Percentiles rank a stretch among this genome's conserved stretches.
Conservation (phyloP, 257 asterid genomes). For the Przewalskia tangutica region DNA sequence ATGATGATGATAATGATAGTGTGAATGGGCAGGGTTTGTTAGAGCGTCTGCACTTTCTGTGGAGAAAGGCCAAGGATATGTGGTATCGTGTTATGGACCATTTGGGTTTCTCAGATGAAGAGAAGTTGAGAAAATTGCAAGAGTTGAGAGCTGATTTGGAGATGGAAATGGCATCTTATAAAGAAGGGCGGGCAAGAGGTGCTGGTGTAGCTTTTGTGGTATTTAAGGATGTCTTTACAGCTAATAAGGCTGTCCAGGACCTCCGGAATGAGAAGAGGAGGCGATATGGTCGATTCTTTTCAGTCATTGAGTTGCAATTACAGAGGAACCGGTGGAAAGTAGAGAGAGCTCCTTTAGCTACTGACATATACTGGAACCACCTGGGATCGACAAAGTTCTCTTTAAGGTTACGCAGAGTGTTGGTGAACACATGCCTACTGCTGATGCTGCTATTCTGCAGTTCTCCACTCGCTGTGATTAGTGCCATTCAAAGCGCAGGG, state of each 20-base stretch:
- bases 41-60: slow-evolving; percentile 26
- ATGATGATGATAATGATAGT: slow-evolving; percentile 20
- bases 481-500: slow-evolving; percentile 75
- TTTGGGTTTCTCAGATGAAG: slow-evolving; percentile 84
- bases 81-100: slow-evolving; percentile 50
- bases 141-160: slow-evolving; percentile 91
- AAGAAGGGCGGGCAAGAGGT: slow-evolving; percentile 93
- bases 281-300: slow-evolving; percentile 79
- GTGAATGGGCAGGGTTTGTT: slow-evolving; percentile 29
- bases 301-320: slow-evolving; percentile 73
- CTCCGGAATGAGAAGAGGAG: slow-evolving; percentile 71
- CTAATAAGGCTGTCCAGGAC: slow-evolving; percentile 92
- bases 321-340: slow-evolving; percentile 98
- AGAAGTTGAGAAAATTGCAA: slow-evolving; percentile 80
- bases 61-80: slow-evolving; percentile 55
- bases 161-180: slow-evolving; percentile 97
- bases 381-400: slow-evolving; percentile 90
- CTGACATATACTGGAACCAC: slow-evolving; percentile 97
- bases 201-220: slow-evolving; percentile 97
- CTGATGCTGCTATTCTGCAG: slow-evolving; percentile 89
- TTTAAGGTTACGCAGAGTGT: slow-evolving; percentile 54
- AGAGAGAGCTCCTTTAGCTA: slow-evolving; percentile 91
- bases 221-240: slow-evolving; percentile 84
- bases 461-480: slow-evolving; percentile 87
- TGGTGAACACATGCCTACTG: slow-evolving; percentile 73